phyloP scores from a whole-genome alignment of 495 filamentous ascomycete species.

The Lepraria neglecta region DNA sequence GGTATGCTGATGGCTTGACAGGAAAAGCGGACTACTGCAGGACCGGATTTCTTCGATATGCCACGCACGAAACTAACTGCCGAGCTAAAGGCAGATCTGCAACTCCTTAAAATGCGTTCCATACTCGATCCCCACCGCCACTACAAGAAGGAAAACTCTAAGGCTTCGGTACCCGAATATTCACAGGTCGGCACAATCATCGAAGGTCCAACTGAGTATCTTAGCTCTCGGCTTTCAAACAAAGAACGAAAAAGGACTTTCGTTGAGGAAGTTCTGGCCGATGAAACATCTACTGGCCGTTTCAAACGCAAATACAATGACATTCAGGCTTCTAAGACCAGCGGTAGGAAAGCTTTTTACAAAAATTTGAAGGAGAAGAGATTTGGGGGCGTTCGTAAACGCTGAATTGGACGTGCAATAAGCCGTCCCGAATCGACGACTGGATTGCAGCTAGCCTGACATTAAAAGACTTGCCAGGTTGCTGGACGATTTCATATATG shows the following conservation, averaged over 20 bases:
- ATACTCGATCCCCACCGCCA: constrained; percentile 84
- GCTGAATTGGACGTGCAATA: not conserved
- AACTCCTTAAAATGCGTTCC: constrained; percentile 79
- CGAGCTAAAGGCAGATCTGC: constrained; percentile 78
- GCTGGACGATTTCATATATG: not conserved
- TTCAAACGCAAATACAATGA: constrained; percentile 68
- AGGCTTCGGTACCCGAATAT: constrained; percentile 63
- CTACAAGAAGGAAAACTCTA: constrained; percentile 78
- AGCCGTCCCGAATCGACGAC: not conserved
- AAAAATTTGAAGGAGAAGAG: constrained; percentile 57
- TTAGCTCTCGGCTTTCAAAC: constrained; percentile 67
- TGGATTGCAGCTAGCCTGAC: too few species aligned
- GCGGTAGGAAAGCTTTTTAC: constrained; percentile 68
- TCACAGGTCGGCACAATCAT: constrained; percentile 85
- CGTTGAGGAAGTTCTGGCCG: constrained; percentile 75
- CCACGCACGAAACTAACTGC: constrained; percentile 76
- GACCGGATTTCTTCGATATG: constrained; percentile 73
- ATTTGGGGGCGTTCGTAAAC: constrained; percentile 31
- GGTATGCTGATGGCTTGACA: constrained; percentile 22
- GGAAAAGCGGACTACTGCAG: constrained; percentile 56
- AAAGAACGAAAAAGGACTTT: constrained; percentile 86
- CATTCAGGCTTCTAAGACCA: constrained; percentile 59
- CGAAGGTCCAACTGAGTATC: constrained; percentile 84
- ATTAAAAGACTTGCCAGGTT: not conserved
- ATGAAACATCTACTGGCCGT: constrained; percentile 51